Evolutionary conservation across 495 filamentous ascomycete genomes (phyloP).

Genomic region (Penicillium nucicola): DNA sequence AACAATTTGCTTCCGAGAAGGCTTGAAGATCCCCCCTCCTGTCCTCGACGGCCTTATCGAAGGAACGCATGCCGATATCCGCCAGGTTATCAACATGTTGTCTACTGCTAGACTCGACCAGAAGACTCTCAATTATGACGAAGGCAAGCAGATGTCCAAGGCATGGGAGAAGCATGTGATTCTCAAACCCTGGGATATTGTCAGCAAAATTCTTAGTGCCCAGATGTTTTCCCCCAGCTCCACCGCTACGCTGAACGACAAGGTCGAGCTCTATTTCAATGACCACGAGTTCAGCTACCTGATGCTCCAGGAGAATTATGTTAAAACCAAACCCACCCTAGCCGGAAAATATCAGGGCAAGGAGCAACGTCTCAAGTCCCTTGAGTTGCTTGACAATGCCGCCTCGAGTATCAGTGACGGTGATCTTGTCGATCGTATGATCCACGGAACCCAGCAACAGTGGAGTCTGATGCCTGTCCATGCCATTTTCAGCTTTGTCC

Average conservation of each 20-base stretch:
- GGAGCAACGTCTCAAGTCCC: slow-evolving; percentile 69
- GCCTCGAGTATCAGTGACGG: slow-evolving; percentile 96
- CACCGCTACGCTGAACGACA: slow-evolving; percentile 87
- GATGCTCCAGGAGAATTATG: slow-evolving; percentile 98
- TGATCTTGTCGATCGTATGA: slow-evolving; percentile 95
- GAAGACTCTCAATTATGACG: slow-evolving; percentile 70
- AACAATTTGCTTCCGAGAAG: slow-evolving; percentile 92
- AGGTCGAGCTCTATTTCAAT: slow-evolving; percentile 98
- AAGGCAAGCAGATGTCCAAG: slow-evolving; percentile 90
- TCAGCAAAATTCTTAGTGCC: slow-evolving; percentile 81
- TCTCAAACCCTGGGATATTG: slow-evolving; percentile 97
- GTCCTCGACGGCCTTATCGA: slow-evolving; percentile 96
- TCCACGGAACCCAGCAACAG: slow-evolving; percentile 95
- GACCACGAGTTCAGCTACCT: slow-evolving; percentile 95
- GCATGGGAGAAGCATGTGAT: slow-evolving; percentile 97
- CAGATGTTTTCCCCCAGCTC: slow-evolving; percentile 80
- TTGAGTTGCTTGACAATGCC: slow-evolving; percentile 82
- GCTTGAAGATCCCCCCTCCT: slow-evolving; percentile 75
- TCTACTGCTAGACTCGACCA: slow-evolving; percentile 89
- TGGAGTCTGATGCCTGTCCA: slow-evolving; percentile 98
- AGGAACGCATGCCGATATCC: slow-evolving; percentile 90
- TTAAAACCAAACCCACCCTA: slow-evolving; percentile 71
- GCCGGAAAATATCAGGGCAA: slow-evolving; percentile 55
- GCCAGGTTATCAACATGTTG: slow-evolving; percentile 98
- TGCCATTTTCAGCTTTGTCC: slow-evolving; percentile 93